A percentile compares a stretch with the other conserved stretches of the same genome.
Evolutionary conservation across 208 protist species (phyloP).

Genomic region (Trypanosoma vivax): DNA sequence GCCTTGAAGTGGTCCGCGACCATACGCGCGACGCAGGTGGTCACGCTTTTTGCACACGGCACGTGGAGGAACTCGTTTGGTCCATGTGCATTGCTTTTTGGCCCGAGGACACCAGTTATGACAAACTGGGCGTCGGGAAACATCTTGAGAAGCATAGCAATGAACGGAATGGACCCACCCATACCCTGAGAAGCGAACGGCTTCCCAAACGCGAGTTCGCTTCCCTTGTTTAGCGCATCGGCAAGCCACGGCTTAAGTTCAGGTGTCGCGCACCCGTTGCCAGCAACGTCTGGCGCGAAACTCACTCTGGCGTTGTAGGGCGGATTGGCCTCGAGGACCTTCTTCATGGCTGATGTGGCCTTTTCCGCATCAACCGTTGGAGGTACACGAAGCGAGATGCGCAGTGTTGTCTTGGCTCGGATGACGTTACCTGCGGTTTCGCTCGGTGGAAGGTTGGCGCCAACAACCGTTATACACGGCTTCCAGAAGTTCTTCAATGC

Average conservation of each 20-base stretch:
- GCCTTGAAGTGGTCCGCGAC: conserved; percentile 64
- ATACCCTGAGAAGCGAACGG: conserved; percentile 62
- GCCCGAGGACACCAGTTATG: conserved; percentile 90
- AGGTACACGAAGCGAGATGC: conserved; percentile 91
- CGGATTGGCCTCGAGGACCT: conserved; percentile 78
- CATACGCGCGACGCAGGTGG: conserved; percentile 62
- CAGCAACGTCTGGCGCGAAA: conserved; percentile 48
- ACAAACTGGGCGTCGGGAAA: conserved; percentile 93
- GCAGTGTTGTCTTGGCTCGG: conserved; percentile 79
- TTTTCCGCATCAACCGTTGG: conserved; percentile 57
- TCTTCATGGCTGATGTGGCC: conserved; percentile 46
- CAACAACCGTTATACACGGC: conserved; percentile 87
- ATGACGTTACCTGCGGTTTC: conserved; percentile 91
- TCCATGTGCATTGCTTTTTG: conserved; percentile 90
- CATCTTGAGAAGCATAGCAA: conserved; percentile 81
- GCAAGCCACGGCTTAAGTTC: conserved; percentile 74
- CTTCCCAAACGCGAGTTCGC: conserved; percentile 73
- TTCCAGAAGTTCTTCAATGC: conserved; percentile 90
- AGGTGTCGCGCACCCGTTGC: conserved; percentile 83
- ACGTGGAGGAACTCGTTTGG: conserved; percentile 95
- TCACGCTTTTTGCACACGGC: conserved; percentile 84
- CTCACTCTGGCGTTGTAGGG: conserved; percentile 89
- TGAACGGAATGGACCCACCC: conserved; percentile 93
- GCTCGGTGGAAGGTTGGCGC: conserved; percentile 80
- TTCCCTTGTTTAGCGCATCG: conserved; percentile 65